Conservation (phyloP, 2,329 filamentous ascomycete species). For the Ceratocystis eucalypticola region DNA sequence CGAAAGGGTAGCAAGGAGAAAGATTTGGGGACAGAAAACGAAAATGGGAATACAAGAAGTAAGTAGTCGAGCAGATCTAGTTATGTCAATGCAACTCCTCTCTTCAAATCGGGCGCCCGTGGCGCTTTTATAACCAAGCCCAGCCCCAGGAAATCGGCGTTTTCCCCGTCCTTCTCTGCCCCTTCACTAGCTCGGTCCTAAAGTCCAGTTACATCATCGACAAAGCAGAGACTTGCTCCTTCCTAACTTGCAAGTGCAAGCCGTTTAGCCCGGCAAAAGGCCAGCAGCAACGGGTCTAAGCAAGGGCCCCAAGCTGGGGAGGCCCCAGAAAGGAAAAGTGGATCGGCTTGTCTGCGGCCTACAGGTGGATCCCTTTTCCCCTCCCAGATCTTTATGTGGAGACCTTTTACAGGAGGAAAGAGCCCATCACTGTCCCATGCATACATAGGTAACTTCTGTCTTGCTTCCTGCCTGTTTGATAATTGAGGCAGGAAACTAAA, state of each 20-base stretch:
- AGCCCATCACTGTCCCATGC: neutral
- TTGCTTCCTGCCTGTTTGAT: neutral
- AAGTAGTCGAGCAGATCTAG: neutral
- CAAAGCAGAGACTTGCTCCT: neutral
- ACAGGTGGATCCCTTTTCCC: neutral
- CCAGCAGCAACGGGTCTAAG: neutral
- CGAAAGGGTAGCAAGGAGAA: too few species aligned
- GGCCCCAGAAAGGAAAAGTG: neutral
- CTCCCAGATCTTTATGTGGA: neutral
- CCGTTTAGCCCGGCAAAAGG: neutral
- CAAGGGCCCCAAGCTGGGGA: neutral
- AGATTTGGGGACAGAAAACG: too few species aligned
- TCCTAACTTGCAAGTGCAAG: neutral
- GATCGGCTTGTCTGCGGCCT: neutral
- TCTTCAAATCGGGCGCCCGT: neutral
- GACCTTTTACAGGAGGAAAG: neutral
- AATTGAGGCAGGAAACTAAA: neutral
- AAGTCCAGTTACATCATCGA: slow-evolving; percentile 4
- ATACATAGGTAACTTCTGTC: neutral
- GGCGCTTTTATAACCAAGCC: neutral
- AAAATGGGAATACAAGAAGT: neutral
- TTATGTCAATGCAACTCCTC: neutral
- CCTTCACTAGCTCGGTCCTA: neutral
- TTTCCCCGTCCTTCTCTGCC: neutral
- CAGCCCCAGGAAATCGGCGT: neutral